Evolutionary conservation across 2,329 filamentous ascomycete genomes (phyloP), one percentile per base, ranked within the genome.

Genomic region (Sporothrix brunneoviolacea): DNA sequence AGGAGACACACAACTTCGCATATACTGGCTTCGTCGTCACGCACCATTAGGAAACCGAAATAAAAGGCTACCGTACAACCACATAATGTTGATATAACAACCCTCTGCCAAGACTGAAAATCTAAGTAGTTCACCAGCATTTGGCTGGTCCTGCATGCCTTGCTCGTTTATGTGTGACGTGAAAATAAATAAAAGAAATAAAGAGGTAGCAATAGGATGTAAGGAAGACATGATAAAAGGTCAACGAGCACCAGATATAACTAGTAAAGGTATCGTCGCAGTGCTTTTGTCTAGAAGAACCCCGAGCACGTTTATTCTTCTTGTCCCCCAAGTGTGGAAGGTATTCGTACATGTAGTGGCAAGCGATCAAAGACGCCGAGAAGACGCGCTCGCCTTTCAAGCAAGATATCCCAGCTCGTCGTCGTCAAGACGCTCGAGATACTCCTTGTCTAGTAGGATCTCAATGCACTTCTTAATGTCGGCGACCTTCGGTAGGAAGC

Each of bases 391-490:
- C 13, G 10, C 22, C 13, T 8, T 52, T 79, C 80, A 96, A 61
- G 91, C 91, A 58, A 97, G 82, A 68, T 97, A 97, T 51, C 91
- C 89, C 54, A 98, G 79, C 65, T 96, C 90, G 63, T 97, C 93
- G 49, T 88, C 90, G 42, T 97, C 93, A 52, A 97, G 73, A 51
- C 93, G 88, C 75, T 98, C 93, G 43, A 98, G 80, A 63, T 98
- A 98, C 68, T 98, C 93, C 76, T 98, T 98, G 75, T 98, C 93
- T 57, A 98, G 84, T 36, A 98, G 77, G 57, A 95, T 95, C 70
- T 98, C 93, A 66, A 98, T 97, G 69, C 93, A 96, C 74, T 97
- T 98, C 76, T 98, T 98, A 79, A 98, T 98, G 61, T 98, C 93
- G 15, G 82, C 77, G 27, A 98, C 80, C 71, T 95, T 95, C 36